Evolutionary conservation across 2,329 filamentous ascomycete species (phyloP).

Genomic region (Exophiala oligosperma): DNA sequence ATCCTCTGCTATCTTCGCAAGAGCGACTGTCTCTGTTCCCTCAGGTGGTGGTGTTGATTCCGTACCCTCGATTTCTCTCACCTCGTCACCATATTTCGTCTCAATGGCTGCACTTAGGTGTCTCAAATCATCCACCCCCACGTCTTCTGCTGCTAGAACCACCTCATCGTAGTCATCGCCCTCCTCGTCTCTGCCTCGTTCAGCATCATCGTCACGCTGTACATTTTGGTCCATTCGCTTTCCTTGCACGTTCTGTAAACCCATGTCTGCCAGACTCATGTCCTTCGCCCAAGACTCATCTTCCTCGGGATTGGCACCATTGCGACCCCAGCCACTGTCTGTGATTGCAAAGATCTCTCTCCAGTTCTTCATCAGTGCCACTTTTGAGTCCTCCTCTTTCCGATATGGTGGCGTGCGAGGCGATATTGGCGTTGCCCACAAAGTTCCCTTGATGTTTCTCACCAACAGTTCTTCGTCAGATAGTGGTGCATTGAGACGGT

Average conservation of each 20-base stretch:
- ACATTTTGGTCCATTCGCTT: background rate
- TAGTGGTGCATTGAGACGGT: conserved; percentile 19
- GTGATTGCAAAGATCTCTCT: conserved; percentile 40
- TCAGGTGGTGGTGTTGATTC: background rate
- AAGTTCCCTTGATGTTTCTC: conserved; percentile 39
- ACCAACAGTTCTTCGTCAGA: conserved; percentile 21
- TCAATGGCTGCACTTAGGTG: background rate
- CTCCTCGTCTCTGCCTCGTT: conserved; percentile 13
- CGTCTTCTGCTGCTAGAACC: background rate
- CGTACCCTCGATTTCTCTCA: background rate
- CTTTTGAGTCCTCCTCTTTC: conserved; percentile 42
- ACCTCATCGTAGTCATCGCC: conserved; percentile 2
- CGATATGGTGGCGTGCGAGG: conserved; percentile 35
- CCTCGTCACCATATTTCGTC: background rate
- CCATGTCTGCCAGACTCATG: conserved; percentile 30
- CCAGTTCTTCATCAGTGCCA: conserved; percentile 49
- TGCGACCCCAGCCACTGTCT: conserved; percentile 18
- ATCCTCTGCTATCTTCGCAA: background rate
- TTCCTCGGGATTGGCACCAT: background rate
- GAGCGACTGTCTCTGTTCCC: background rate
- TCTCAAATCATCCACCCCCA: background rate
- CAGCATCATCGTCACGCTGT: conserved; percentile 1
- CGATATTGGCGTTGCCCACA: conserved; percentile 39
- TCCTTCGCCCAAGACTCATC: conserved; percentile 32
- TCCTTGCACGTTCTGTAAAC: conserved; percentile 20